Evolutionary conservation across 148 eudicot genomes (phyloP), one percentile per base, ranked within the genome.

Genomic region (Vaccinium darrowii): DNA sequence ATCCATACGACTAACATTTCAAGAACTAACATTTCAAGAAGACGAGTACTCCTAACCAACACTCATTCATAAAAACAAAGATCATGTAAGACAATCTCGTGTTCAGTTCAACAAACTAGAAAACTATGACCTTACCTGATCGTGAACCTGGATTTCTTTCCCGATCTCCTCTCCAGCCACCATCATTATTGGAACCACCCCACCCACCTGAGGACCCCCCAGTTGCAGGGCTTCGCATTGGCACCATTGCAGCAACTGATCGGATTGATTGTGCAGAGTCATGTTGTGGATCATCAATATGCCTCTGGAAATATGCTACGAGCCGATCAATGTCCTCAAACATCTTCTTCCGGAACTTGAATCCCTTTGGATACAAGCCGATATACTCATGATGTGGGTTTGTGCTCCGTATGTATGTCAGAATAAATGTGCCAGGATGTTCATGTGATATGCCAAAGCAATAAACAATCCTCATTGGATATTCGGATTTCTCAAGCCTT

Each of bases 171-270:
- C 92, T 91, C 90, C 92, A 90, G 62, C 96, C 95, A 85, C 94
- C 89, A 65, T 92, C 98, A 69, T 86, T 85, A 60, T 82, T 47
- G 15, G 94, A 92, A 72, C 92, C 93, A 88, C 94, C 92, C 93
- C 97, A 91, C 33, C 93, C 94, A 79, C 92, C 92, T 63, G 94
- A 91, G 33, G 93, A 86, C 25, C 92, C 98, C 62, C 95, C 94
- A 82, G 90, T 47, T 78, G 95, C 94, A 78, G 98, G 94, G 81
- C 98, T 94, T 67, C 95, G 91, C 96, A 95, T 93, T 30, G 99
- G 99, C 58, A 97, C 99, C 96, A 91, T 91, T 11, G 99, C 99
- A 89, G 99, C 99, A 88, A 94, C 98, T 81, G 97, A 93, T 79
- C 93, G 89, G 47, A 97, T 90, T 50, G 98, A 97, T 21, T 88